Base-by-base conservation (phyloP, 441 rosid genomes). In the Populus hybrid region DNA sequence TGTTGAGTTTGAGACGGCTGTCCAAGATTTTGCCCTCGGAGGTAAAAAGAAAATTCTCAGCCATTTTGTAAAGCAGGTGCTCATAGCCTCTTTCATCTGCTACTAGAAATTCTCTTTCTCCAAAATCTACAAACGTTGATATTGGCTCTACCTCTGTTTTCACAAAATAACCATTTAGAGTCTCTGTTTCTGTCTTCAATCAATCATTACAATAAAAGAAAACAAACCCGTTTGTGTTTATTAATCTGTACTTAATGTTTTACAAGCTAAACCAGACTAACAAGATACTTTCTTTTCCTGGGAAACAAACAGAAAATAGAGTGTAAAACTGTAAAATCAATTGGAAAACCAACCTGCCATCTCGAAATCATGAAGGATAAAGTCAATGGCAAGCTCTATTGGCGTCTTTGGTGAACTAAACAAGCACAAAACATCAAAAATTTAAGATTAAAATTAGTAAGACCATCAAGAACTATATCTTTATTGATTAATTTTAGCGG, bases 321-420 rank as follows among this genome's bases (percentile, higher is more conserved):
- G 64, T 66, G 28, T 46, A 61, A 36, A 81, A 38, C 10, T 66
- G 28, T 46, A 61, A 36, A 81, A 38, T 12, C 24, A 74, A 24
- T 36, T 38, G 40, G 11, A 73, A 77, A 79, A 75, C 85, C 75
- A 32, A 93, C 99, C 98, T 76, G 98, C 97, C 99, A 96, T 96
- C 93, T 96, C 99, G 81, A 96, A 96, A 78, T 96, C 99, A 81
- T 96, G 99, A 40, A 96, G 91, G 73, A 96, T 94, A 85, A 96
- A 96, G 89, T 96, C 99, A 83, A 96, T 96, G 76, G 99, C 98
- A 61, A 96, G 97, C 80, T 96, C 99, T 71, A 96, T 91, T 12
- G 98, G 99, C 77, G 99, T 91, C 86, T 88, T 87, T 8, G 96
- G 95, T 46, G 87, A 72, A 78, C 99, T 82, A 59, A 67, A 73